phyloP scores from a whole-genome alignment of 2,329 filamentous ascomycete genomes.

The Epichloe typhina region DNA sequence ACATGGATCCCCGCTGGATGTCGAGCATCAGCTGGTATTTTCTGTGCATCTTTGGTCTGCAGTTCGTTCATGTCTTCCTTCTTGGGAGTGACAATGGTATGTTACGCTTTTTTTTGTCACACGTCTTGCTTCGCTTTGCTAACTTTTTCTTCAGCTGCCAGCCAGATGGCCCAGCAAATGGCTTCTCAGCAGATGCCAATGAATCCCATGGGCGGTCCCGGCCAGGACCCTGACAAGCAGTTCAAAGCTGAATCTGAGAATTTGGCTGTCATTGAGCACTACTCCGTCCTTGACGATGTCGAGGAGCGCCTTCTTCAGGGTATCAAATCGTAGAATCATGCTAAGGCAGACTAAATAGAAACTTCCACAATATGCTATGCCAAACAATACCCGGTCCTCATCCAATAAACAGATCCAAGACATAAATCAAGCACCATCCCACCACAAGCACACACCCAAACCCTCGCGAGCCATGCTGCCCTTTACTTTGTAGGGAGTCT shows the following conservation, averaged over 20 bases:
- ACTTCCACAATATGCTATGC: conserved; percentile 9
- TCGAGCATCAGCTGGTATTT: conserved; percentile 99
- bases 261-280: conserved; percentile 85
- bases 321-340: conserved; percentile 26
- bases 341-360: conserved; percentile 3
- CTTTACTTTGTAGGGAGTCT: conserved; percentile 59
- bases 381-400: conserved; percentile 1
- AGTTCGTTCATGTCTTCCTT: conserved; percentile 94
- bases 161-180: conserved; percentile 86
- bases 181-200: conserved; percentile 42
- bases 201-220: conserved; percentile 65
- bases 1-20: conserved; percentile 97
- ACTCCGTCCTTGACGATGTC: conserved; percentile 78
- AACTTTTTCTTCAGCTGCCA: conserved; percentile 50
- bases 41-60: conserved; percentile 87
- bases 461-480: conserved; percentile 51
- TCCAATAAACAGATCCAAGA: conserved; percentile 5
- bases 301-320: conserved; percentile 66
- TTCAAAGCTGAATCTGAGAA: conserved; percentile 91
- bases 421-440: conserved; percentile 28
- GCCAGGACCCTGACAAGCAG: conserved; percentile 89
- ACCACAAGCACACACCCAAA: conserved; percentile 51
- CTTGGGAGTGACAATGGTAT: conserved; percentile 90
- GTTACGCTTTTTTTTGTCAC: conserved; percentile 18
- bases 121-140: conserved; percentile 5